phyloP scores from a whole-genome alignment of 179 eudicot genomes.

The Spinacia oleracea region DNA sequence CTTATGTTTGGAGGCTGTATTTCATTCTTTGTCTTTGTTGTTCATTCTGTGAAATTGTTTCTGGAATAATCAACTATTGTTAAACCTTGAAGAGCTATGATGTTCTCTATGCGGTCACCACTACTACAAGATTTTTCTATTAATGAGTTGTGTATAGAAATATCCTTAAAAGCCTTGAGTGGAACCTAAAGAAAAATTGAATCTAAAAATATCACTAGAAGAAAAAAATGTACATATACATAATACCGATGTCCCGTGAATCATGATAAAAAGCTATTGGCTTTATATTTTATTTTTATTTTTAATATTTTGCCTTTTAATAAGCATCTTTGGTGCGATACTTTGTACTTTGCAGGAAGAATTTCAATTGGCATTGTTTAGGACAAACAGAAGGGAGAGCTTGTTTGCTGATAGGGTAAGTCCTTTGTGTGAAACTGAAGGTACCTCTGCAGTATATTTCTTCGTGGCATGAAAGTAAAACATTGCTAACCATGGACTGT shows the following conservation, averaged over 20 bases:
- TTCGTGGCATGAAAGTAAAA: background rate
- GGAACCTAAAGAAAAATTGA: background rate
- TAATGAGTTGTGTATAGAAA: background rate
- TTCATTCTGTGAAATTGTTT: background rate
- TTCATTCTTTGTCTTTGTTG: background rate
- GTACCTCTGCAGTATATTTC: background rate
- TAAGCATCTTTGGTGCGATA: background rate
- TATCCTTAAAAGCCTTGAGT: background rate
- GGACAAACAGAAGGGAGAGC: conserved; percentile 98
- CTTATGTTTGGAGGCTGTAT: background rate
- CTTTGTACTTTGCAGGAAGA: conserved; percentile 67
- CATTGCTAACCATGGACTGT: background rate
- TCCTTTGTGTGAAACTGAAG: conserved; percentile 11
- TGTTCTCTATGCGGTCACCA: background rate
- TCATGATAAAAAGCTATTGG: background rate
- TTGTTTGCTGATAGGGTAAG: conserved; percentile 96
- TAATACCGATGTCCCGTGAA: background rate
- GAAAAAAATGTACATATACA: background rate
- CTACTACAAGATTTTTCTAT: background rate
- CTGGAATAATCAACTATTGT: background rate
- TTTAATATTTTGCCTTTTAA: background rate
- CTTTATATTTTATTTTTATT: background rate
- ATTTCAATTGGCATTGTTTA: conserved; percentile 88
- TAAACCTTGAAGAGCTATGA: background rate
- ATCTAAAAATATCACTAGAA: background rate